A percentile compares a stretch with the other conserved stretches of the same genome.
These are phyloP conservation scores for Erodium moschatum DNA, from an alignment of 441 rosid genomes.

Conservation along the genomic window DNA sequence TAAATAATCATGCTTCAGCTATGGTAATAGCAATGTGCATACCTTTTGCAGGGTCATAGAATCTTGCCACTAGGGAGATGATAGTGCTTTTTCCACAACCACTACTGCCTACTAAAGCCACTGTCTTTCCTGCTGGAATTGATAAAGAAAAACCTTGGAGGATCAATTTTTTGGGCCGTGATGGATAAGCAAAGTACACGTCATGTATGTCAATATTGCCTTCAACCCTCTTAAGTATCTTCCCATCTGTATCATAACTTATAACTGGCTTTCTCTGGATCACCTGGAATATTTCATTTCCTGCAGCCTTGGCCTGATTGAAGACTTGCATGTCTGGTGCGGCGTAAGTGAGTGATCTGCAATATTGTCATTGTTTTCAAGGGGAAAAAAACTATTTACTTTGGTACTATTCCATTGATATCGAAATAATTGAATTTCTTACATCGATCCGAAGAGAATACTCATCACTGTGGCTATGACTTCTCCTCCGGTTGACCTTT, in stretches of 20 bases:
- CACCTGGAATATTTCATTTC: slow-evolving; percentile 45
- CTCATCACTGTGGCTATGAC: slow-evolving; percentile 55
- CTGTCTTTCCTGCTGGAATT: slow-evolving; percentile 51
- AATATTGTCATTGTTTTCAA: neutral
- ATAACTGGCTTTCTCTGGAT: slow-evolving; percentile 39
- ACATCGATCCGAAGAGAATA: slow-evolving; percentile 62
- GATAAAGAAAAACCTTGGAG: slow-evolving; percentile 48
- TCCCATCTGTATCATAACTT: slow-evolving; percentile 24
- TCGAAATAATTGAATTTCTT: slow-evolving; percentile 4
- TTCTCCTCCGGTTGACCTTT: slow-evolving; percentile 45
- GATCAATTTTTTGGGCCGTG: slow-evolving; percentile 36
- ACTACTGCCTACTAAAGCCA: slow-evolving; percentile 56
- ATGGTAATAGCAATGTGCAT: neutral
- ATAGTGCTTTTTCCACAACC: slow-evolving; percentile 64
- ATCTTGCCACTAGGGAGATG: slow-evolving; percentile 49
- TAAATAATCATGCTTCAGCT: neutral
- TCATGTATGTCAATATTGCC: slow-evolving; percentile 43
- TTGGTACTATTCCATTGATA: neutral
- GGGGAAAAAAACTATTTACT: no score
- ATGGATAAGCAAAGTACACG: slow-evolving; percentile 48
- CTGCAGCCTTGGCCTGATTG: slow-evolving; percentile 63
- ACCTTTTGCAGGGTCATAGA: slow-evolving; percentile 59
- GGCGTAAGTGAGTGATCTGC: slow-evolving; percentile 44
- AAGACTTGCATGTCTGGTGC: slow-evolving; percentile 67
- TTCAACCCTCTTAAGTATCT: slow-evolving; percentile 23